Base-by-base conservation (phyloP, 805 yeast species). In the Yamadazyma ubonensis region DNA sequence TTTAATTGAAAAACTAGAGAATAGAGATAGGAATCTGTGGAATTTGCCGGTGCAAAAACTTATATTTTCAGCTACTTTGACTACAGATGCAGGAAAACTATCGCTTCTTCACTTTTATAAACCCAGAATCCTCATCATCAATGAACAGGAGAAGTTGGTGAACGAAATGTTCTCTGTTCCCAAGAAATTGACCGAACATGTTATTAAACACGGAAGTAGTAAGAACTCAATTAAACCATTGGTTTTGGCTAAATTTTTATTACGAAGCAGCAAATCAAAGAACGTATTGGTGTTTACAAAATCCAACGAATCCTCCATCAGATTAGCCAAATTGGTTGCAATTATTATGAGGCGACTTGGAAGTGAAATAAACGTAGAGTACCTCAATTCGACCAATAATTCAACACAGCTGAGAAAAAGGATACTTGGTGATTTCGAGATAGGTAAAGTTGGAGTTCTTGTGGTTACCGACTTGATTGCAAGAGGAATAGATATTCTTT, bases 381-480 rank as follows among this genome's bases (percentile, higher is more conserved):
- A 76, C 41, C 70, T 86, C 33, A 83, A 83, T 54, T 80, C 78
- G 44, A 78, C 79, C 49, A 70, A 76, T 54, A 71, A 78, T 35
- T 69, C 70, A 41, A 55, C 70, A 10, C 70, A 75, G 11, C 44
- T 52, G 20, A 76, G 93, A 32, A 63, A 70, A 34, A 75, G 76
- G 48, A 65, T 81, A 1, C 67, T 93, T 39, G 70, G 75, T 29
- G 71, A 71, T 5, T 90, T 93, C 54, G 68, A 76, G 10, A 52
- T 57, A 2, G 80, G 79, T 12, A 68, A 73, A 1, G 64, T 78
- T 34, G 65, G 71, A 30, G 55, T 88, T 26, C 68, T 77, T 58
- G 81, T 76, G 44, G 89, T 87, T 18, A 93, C 99, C 0, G 99
- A 93, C 64, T 71, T 93, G 51, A 84, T 93, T 59, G 86, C 97